Evolutionary conservation across 2,329 filamentous ascomycete genomes (phyloP).

Genomic region (Cladosporium sp.): DNA sequence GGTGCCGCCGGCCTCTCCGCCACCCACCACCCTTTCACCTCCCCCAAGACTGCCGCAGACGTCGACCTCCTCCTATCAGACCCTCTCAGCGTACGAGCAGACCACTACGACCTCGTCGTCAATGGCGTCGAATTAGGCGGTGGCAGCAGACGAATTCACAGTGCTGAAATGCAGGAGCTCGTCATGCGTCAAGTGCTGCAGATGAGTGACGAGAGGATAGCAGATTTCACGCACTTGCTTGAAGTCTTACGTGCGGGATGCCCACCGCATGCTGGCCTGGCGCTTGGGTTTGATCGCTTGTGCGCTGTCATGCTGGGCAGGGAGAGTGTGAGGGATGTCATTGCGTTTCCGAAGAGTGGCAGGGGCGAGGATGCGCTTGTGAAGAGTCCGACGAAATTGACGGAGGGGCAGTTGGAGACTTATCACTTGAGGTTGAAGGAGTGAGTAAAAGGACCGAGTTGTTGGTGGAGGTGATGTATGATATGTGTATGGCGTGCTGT

Average conservation of each 20-base stretch:
- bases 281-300: conserved; percentile 85
- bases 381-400: conserved; percentile 68
- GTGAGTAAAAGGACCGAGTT: neutral
- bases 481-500: too few relatives aligned
- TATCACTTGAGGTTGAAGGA: conserved; percentile 51
- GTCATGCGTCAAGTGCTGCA: conserved; percentile 79
- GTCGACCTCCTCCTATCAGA: conserved; percentile 69
- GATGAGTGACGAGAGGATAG: conserved; percentile 67
- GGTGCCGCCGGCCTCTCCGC: conserved; percentile 75
- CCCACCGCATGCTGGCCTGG: conserved; percentile 91
- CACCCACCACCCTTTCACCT: conserved; percentile 95
- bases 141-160: conserved; percentile 87
- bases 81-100: conserved; percentile 69
- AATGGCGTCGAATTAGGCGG: conserved; percentile 94
- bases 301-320: conserved; percentile 74
- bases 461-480: neutral
- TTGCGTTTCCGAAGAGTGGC: conserved; percentile 93
- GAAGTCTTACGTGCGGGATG: conserved; percentile 79
- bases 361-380: conserved; percentile 84
- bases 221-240: conserved; percentile 79
- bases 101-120: conserved; percentile 93
- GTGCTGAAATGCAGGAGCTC: conserved; percentile 75
- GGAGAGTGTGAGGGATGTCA: conserved; percentile 82
- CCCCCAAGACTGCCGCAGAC: conserved; percentile 68
- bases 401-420: conserved; percentile 53